Conservation (phyloP, 805 yeast species). For the Zygotorulaspora chibaensis region DNA sequence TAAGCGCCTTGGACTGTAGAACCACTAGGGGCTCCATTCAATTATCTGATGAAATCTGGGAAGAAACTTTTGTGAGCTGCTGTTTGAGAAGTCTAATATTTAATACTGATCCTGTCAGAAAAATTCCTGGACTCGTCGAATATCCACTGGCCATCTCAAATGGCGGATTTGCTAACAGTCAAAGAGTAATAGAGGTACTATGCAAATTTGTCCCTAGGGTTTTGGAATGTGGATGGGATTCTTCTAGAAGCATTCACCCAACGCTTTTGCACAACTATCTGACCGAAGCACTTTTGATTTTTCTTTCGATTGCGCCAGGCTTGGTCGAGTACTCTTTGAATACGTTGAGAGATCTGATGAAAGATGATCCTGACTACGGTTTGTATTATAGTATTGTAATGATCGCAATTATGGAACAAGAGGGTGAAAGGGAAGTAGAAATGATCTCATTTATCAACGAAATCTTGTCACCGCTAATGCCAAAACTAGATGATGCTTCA, state of each 20-base stretch:
- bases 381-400: conserved; percentile 25
- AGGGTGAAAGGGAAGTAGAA: conserved; percentile 23
- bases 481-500: conserved; percentile 14
- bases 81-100: conserved; percentile 52
- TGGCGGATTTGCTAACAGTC: conserved; percentile 20
- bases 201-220: conserved; percentile 47
- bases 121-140: conserved; percentile 55
- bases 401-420: conserved; percentile 23
- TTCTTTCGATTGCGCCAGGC: conserved; percentile 23
- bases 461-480: conserved; percentile 20
- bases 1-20: conserved; percentile 32
- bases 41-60: conserved; percentile 46
- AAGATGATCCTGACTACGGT: conserved; percentile 19
- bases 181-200: conserved; percentile 37
- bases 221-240: conserved; percentile 42
- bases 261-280: conserved; percentile 46
- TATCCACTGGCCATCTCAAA: conserved; percentile 40
- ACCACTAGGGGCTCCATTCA: conserved; percentile 28
- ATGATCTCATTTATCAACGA: conserved; percentile 21
- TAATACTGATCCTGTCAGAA: conserved; percentile 50
- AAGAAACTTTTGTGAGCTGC: conserved; percentile 55
- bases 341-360: conserved; percentile 15
- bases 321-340: conserved; percentile 21
- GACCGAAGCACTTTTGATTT: conserved; percentile 44
- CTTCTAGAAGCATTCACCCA: conserved; percentile 30